Conservation (phyloP, 768 basidiomycete species). For the Tulasnella sp. region DNA sequence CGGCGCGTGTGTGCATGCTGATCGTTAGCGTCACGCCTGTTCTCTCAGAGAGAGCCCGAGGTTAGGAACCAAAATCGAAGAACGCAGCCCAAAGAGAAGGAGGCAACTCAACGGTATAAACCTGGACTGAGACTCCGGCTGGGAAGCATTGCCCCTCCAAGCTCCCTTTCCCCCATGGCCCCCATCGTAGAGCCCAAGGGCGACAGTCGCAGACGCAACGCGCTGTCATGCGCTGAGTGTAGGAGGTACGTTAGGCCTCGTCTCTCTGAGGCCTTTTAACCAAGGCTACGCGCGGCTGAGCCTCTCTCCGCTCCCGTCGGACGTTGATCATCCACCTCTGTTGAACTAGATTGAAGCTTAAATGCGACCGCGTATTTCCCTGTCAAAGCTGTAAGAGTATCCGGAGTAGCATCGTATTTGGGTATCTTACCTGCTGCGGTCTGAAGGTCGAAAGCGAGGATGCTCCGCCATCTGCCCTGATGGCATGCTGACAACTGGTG, state of each 20-base stretch:
- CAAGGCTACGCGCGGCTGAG: neutral
- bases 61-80: slow-evolving; percentile 16
- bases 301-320: slow-evolving; percentile 24
- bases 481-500: slow-evolving; percentile 30
- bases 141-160: neutral
- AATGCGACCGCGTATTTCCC: slow-evolving; percentile 30
- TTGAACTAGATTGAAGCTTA: slow-evolving; percentile 29
- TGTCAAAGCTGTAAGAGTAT: slow-evolving; percentile 30
- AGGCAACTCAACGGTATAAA: slow-evolving; percentile 12
- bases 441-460: slow-evolving; percentile 30
- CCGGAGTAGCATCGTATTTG: neutral
- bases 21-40: neutral
- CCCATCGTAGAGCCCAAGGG: slow-evolving; percentile 9
- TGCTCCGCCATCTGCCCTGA: slow-evolving; percentile 32
- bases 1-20: slow-evolving; percentile 8
- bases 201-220: slow-evolving; percentile 19
- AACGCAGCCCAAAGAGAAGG: slow-evolving; percentile 2
- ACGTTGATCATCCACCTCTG: slow-evolving; percentile 1
- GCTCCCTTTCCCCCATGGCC: slow-evolving; percentile 18
- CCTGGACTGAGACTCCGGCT: slow-evolving; percentile 21
- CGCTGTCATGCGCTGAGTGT: slow-evolving; percentile 32
- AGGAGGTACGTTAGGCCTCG: slow-evolving; percentile 23
- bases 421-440: neutral
- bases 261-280: neutral
- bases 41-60: slow-evolving; percentile 13